phyloP scores from a whole-genome alignment of 257 asterid genomes.

The Solanum lignicaule region DNA sequence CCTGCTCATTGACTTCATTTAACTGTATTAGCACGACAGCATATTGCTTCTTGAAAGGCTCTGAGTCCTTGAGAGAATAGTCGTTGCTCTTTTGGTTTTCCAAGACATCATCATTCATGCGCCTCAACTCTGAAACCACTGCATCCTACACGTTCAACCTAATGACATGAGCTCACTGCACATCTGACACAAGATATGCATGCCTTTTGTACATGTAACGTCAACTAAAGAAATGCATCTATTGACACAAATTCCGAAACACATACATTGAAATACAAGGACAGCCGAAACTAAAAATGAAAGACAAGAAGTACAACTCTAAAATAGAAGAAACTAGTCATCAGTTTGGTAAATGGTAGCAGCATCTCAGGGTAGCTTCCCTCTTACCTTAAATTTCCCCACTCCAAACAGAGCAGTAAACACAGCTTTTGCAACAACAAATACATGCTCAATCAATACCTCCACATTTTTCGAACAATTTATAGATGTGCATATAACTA shows the following conservation, averaged over 20 bases:
- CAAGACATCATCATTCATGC: constrained; percentile 60
- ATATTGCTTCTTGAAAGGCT: constrained; percentile 70
- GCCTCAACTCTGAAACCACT: constrained; percentile 64
- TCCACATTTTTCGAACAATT: neutral
- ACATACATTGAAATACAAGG: neutral
- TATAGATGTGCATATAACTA: neutral
- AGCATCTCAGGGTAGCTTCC: neutral
- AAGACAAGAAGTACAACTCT: neutral
- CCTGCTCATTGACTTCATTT: constrained; percentile 77
- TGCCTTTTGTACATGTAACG: neutral
- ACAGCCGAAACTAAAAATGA: neutral
- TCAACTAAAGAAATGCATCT: neutral
- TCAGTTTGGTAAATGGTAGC: neutral
- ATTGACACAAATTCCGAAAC: neutral
- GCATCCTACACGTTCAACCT: constrained; percentile 56
- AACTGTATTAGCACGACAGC: constrained; percentile 66
- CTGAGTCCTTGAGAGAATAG: constrained; percentile 59
- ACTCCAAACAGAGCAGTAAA: neutral
- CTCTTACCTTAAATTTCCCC: neutral
- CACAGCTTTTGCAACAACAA: neutral
- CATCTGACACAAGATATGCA: neutral
- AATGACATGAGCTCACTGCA: constrained; percentile 17
- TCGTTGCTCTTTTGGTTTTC: constrained; percentile 40
- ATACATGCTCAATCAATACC: neutral
- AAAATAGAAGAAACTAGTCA: neutral